These are phyloP conservation scores for Chernovozyma sophiae-reginae DNA, from an alignment of 1,139 yeast species.

Conservation along the genomic window DNA sequence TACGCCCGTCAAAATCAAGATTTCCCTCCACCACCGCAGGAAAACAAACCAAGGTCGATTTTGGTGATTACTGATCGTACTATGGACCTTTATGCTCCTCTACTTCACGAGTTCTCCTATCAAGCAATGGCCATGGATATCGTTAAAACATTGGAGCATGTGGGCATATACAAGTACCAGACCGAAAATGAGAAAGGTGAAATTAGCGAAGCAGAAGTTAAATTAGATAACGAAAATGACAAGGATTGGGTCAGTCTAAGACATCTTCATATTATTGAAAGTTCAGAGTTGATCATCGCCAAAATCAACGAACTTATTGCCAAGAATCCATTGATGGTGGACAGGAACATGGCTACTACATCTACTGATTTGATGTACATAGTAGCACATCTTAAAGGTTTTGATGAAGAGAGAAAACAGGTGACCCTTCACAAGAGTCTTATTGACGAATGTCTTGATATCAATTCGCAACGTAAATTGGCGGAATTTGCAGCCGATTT, in stretches of 20 bases:
- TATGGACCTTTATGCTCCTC: constrained; percentile 77
- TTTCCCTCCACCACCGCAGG: constrained; percentile 53
- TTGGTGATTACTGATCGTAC: constrained; percentile 79
- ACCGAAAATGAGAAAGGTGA: constrained; percentile 63
- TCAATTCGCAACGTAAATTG: constrained; percentile 49
- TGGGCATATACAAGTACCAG: constrained; percentile 54
- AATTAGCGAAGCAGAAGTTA: constrained; percentile 33
- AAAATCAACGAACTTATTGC: constrained; percentile 65
- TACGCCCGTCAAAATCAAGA: constrained; percentile 68
- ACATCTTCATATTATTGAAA: constrained; percentile 75
- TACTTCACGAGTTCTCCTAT: constrained; percentile 88
- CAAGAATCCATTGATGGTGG: constrained; percentile 69
- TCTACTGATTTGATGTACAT: constrained; percentile 61
- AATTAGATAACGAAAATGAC: constrained; percentile 60
- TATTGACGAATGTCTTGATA: constrained; percentile 54
- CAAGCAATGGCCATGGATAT: constrained; percentile 91
- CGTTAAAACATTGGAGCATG: constrained; percentile 45
- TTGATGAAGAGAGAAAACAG: constrained; percentile 62
- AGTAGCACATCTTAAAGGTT: constrained; percentile 64
- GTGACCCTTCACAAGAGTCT: constrained; percentile 57
- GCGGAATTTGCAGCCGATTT: constrained; percentile 63
- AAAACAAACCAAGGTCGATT: constrained; percentile 64
- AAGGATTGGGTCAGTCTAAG: constrained; percentile 71
- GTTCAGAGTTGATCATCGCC: constrained; percentile 58
- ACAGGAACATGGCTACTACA: constrained; percentile 56